These are phyloP conservation scores for Venturiaceae sp. DNA, from an alignment of 2,329 filamentous ascomycete genomes.

Conservation along the genomic window DNA sequence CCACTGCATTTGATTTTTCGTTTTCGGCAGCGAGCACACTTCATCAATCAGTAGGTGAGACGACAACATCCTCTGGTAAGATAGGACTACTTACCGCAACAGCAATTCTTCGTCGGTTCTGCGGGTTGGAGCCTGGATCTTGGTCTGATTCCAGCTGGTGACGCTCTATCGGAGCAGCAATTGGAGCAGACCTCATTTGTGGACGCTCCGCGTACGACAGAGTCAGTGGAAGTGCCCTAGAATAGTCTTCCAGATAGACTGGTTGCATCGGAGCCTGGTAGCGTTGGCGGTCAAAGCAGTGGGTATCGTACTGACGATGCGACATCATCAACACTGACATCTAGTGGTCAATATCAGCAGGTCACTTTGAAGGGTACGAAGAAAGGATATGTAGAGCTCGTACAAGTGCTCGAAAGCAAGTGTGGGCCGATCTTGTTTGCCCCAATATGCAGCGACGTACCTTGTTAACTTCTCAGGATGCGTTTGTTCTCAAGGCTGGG, in stretches of 20 bases:
- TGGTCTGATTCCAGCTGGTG: not conserved
- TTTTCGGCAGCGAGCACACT: conserved; percentile 74
- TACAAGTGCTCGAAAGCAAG: not conserved
- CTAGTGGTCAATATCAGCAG: not conserved
- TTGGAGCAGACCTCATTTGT: conserved; percentile 1
- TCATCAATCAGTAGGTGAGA: not conserved
- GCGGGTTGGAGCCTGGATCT: not conserved
- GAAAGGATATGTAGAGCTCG: not conserved
- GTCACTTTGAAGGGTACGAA: not conserved
- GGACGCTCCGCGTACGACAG: not conserved
- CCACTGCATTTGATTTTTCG: conserved; percentile 81
- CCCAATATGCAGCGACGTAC: not conserved
- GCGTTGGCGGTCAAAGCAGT: not conserved
- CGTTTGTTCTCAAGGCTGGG: not conserved
- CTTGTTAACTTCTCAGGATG: not conserved
- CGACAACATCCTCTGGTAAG: not conserved
- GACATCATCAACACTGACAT: not conserved
- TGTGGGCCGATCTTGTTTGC: not conserved
- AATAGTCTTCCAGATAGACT: not conserved
- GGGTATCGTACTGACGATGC: not conserved
- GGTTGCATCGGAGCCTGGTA: not conserved
- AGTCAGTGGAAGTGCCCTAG: not conserved
- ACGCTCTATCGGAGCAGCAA: not conserved
- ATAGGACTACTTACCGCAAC: not conserved
- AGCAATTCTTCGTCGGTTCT: not conserved